Percentiles rank a stretch among this genome's conserved stretches.
Conservation (phyloP, 768 basidiomycete genomes). For the Suillus cothurnatus region DNA sequence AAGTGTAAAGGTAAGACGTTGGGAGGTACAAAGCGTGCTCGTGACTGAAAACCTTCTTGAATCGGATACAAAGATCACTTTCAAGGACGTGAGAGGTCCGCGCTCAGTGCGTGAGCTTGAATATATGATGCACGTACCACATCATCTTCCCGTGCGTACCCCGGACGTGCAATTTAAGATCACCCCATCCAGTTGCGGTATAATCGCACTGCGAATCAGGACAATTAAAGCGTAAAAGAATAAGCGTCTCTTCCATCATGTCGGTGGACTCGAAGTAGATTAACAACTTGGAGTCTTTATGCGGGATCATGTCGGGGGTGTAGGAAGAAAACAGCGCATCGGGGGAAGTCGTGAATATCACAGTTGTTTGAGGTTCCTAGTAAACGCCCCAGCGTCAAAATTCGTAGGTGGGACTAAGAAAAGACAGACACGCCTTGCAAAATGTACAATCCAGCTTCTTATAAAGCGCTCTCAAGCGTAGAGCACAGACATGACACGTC, state of each 20-base stretch:
- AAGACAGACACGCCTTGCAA: conserved; percentile 73
- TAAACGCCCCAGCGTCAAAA: background rate
- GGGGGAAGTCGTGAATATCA: conserved; percentile 75
- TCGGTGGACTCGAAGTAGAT: conserved; percentile 88
- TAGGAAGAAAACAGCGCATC: conserved; percentile 65
- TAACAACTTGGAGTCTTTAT: conserved; percentile 71
- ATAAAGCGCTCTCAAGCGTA: conserved; percentile 88
- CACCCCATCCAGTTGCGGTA: conserved; percentile 85
- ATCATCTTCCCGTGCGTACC: conserved; percentile 74
- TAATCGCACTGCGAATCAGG: conserved; percentile 83
- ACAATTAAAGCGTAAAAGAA: conserved; percentile 94
- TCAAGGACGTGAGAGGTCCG: background rate
- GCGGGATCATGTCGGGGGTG: conserved; percentile 53
- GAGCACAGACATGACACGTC: conserved; percentile 92
- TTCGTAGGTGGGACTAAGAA: background rate
- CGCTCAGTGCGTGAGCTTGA: background rate
- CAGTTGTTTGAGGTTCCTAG: conserved; percentile 70
- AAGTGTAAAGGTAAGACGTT: conserved; percentile 70
- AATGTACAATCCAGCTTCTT: conserved; percentile 94
- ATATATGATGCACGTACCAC: conserved; percentile 53
- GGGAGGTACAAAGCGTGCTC: conserved; percentile 85
- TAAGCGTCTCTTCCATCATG: conserved; percentile 93
- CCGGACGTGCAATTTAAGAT: conserved; percentile 83
- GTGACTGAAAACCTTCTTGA: conserved; percentile 94
- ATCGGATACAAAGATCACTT: conserved; percentile 85